Evolutionary conservation across 192 early-diverging fungal species (phyloP), one percentile per base, ranked within the genome.

Genomic region (Backusella morwellensis): DNA sequence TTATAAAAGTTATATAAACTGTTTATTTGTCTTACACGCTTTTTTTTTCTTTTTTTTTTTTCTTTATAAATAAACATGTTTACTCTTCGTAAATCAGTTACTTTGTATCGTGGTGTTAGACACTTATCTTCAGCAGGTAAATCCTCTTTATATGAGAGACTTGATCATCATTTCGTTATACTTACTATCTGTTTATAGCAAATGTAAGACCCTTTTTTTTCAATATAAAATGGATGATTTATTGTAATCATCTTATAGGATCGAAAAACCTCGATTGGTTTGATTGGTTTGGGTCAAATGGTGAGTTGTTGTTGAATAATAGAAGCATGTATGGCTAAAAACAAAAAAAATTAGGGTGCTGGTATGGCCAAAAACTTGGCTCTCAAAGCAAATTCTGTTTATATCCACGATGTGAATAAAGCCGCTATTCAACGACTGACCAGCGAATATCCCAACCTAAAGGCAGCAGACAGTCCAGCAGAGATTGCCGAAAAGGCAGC

Each of bases 271-370:
- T 82, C 81, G 4, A 88, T 96, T 79, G 95, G 95, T 8, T 95
- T 97, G 75, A 92, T 99, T 69, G 97, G 97, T 2, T 88, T 99
- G 19, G 97, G 97, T 9, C 92, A 94, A 80, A 94, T 95, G 93
- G 89, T 85, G 85, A 73, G 8, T 3, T 42, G 41, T 21, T 67
- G n/a, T 19, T 32, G 11, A n/a, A 41, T 26, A n/a, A 17, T 34
- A 5, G 36, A 26, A 52, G 15, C 38, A 32, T 32, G 29, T n/a
- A 68, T n/a, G 21, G 5, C 32, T 36, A 36, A 69, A 59, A 34
- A 21, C 6, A 52, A 23, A 68, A n/a, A 9, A 52, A n/a, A 36
- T 67, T 50, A 85, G 92, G 95, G 97, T 29, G 94, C 88, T 76
- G 91, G 92, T 72, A 99, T 99, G 97, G 96, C 97, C 73, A 86